Evolutionary conservation across 768 basidiomycete genomes (phyloP).

Genomic region (Tylopilus felleus): DNA sequence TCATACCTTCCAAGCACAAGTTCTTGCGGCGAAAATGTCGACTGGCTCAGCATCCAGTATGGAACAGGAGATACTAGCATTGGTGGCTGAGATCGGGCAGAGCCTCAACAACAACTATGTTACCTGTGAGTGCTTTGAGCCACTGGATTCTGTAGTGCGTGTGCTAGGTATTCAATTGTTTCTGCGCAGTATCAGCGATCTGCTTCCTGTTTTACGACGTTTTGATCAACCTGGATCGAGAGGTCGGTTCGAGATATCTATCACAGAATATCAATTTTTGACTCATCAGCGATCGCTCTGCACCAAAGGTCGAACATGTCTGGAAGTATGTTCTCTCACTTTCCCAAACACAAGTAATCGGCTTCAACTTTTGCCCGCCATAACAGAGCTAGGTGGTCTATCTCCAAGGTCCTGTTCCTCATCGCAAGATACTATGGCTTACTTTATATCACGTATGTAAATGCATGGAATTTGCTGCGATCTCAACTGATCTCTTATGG

Average conservation of each 20-base stretch:
- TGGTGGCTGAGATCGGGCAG: neutral
- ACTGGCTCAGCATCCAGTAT: neutral
- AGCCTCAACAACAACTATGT: neutral
- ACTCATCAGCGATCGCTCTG: neutral
- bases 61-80: neutral
- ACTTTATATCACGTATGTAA: neutral
- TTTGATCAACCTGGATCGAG: slow-evolving; percentile 5
- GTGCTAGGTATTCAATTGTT: too few species aligned
- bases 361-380: neutral
- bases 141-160: neutral
- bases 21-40: neutral
- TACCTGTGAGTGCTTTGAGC: neutral
- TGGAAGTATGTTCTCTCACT: slow-evolving; percentile 1
- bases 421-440: slow-evolving; percentile 6
- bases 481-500: neutral
- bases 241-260: neutral
- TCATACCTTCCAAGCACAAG: too few species aligned
- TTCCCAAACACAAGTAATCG: neutral
- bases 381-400: neutral
- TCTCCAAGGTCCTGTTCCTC: slow-evolving; percentile 1
- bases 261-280: neutral
- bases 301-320: neutral
- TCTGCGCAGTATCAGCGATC: neutral
- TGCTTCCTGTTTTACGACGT: neutral
- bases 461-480: neutral